These are phyloP conservation scores for Pichia sp. DNA, from an alignment of 1,139 yeast genomes.

Conservation along the genomic window DNA sequence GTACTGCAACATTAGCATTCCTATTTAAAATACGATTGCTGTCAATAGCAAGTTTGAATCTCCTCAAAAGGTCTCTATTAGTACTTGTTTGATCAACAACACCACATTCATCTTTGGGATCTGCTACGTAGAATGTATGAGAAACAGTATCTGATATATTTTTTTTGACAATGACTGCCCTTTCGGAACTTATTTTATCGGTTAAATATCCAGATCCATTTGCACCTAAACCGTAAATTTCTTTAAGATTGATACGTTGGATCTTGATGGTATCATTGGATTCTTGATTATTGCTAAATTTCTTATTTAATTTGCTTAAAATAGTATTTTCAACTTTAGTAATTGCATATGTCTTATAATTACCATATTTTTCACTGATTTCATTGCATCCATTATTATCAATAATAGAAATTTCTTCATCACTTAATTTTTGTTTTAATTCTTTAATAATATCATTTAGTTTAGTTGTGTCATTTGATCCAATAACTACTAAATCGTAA, in stretches of 20 bases:
- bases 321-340: slow-evolving; percentile 10
- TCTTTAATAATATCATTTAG: slow-evolving; percentile 14
- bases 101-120: background rate
- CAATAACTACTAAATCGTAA: slow-evolving; percentile 16
- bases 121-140: slow-evolving; percentile 2
- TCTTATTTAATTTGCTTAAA: slow-evolving; percentile 6
- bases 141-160: background rate
- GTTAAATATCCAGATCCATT: slow-evolving; percentile 1
- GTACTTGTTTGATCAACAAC: background rate
- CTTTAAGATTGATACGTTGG: background rate
- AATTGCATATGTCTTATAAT: slow-evolving; percentile 17
- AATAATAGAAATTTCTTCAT: slow-evolving; percentile 15
- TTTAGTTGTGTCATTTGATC: slow-evolving; percentile 15
- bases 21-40: slow-evolving; percentile 8
- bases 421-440: slow-evolving; percentile 7
- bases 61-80: slow-evolving; percentile 5
- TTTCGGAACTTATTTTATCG: background rate
- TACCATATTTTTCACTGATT: slow-evolving; percentile 14
- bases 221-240: background rate
- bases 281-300: slow-evolving; percentile 5
- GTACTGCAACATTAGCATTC: background rate
- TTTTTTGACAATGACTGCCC: slow-evolving; percentile 5
- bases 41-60: slow-evolving; percentile 13
- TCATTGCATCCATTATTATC: slow-evolving; percentile 16
- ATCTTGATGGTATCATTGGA: slow-evolving; percentile 1